Conservation (phyloP, 2,329 filamentous ascomycete genomes). For the Thielaviopsis ethacetica region DNA sequence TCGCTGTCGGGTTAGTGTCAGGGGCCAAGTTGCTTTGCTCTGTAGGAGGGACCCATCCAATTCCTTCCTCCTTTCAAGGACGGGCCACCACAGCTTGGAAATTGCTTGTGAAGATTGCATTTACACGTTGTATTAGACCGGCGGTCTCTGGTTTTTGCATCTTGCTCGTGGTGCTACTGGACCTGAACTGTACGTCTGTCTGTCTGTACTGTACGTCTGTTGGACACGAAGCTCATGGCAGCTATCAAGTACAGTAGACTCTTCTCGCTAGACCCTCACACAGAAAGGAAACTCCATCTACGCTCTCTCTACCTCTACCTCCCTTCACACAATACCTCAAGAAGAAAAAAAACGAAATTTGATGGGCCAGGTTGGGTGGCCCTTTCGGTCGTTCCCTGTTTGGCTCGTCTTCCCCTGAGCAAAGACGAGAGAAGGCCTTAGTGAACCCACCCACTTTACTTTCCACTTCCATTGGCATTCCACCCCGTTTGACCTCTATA, state of each 20-base stretch:
- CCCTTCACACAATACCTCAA: background rate
- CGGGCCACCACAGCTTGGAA: background rate
- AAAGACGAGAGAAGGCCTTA: background rate
- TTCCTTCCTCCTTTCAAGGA: background rate
- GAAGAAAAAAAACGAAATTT: background rate
- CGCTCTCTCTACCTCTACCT: too few species aligned
- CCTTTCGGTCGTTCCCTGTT: background rate
- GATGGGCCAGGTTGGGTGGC: background rate
- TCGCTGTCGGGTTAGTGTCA: background rate
- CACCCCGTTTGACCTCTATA: background rate
- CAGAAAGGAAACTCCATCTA: too few species aligned
- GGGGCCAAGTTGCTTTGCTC: background rate
- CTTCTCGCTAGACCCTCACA: too few species aligned
- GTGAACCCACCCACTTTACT: background rate
- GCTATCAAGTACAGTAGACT: too few species aligned
- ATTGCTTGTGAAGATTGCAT: background rate
- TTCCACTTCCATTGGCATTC: background rate
- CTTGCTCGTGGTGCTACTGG: too few species aligned
- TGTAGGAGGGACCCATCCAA: background rate
- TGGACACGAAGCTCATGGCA: too few species aligned
- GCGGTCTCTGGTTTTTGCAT: too few species aligned
- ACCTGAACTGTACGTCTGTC: too few species aligned
- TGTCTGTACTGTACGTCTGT: too few species aligned
- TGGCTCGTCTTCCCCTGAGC: background rate
- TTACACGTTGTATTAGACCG: background rate